Evolutionary conservation across 148 eudicot genomes (phyloP), one percentile per base, ranked within the genome.

Genomic region (Cornus controversa): DNA sequence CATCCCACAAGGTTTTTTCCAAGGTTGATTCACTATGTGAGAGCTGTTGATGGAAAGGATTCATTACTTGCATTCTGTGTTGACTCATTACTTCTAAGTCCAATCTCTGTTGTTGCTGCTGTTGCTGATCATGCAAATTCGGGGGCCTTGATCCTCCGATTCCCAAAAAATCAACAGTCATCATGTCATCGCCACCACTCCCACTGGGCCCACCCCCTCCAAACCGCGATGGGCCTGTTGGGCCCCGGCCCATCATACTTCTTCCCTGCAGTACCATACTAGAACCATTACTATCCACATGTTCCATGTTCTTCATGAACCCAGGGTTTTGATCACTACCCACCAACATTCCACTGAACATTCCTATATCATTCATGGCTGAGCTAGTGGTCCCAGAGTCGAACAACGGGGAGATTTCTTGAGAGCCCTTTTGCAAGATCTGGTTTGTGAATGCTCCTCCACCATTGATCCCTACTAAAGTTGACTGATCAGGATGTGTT

Each of bases 91-190:
- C 77, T 62, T 82, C 84, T 58, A 84, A 54, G 14, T 75, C 80
- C 65, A 72, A 40, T 71, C 82, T 72, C 25, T 72, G 81, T 37
- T 81, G 82, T 42, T 80, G 75, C 26, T 65, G 82, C 45, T 80
- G 82, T 24, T 77, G 75, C 28, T 65, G 85, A 23, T 78, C 77
- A 15, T 78, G 82, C 74, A 72, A 67, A 58, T 74, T 77, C 4
- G 68, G 78, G 22, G 82, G 67, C 34, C 79, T 76, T 3, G 77
- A 58, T 68, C 84, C 87, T 13, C 87, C 84, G 6, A 86, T 76
- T 5, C 91, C 91, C 74, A 88, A 76, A 77, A 86, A 86, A 77
- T 88, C 91, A 2, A 88, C 86, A 7, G 91, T 88, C 67, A 80
- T 58, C 80, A 78, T 77, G 8, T 83, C 84, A 31, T 79, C 73